Conservation (phyloP, 2,329 filamentous ascomycete species). For the Chaetothyriales sp. region DNA sequence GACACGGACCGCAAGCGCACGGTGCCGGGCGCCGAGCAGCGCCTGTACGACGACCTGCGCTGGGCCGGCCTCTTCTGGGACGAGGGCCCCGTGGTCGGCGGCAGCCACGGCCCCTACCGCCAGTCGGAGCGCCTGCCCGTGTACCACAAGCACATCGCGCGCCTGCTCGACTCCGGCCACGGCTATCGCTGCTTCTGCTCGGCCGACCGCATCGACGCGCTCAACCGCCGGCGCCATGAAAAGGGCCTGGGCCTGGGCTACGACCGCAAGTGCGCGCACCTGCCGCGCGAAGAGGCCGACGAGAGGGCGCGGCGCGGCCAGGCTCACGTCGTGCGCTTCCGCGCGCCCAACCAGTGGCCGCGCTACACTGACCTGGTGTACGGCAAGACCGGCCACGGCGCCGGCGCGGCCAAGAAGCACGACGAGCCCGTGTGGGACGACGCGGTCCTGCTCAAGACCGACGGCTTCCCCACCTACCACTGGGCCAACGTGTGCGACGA, state of each 20-base stretch:
- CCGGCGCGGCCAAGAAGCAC: conserved; percentile 33
- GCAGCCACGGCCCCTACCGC: conserved; percentile 71
- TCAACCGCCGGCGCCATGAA: conserved; percentile 50
- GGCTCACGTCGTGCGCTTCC: conserved; percentile 63
- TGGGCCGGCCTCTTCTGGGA: conserved; percentile 92
- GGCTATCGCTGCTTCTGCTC: conserved; percentile 94
- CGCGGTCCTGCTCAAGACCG: conserved; percentile 78
- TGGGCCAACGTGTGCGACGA: conserved; percentile 96
- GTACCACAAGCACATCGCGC: conserved; percentile 58
- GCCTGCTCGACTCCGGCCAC: conserved; percentile 54
- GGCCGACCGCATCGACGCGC: conserved; percentile 52
- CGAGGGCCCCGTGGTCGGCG: conserved; percentile 76
- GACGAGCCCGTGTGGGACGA: conserved; percentile 52
- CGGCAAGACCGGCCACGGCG: conserved; percentile 44
- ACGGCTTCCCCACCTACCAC: conserved; percentile 90
- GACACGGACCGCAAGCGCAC: conserved; percentile 79
- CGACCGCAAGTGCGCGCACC: conserved; percentile 58
- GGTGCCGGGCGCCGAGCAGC: conserved; percentile 62
- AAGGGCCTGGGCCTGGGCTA: conserved; percentile 48
- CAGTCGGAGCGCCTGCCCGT: conserved; percentile 69
- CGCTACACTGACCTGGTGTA: conserved; percentile 68
- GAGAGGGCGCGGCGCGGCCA: conserved; percentile 57
- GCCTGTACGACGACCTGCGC: conserved; percentile 62
- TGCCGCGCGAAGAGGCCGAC: conserved; percentile 55
- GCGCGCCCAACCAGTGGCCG: conserved; percentile 47